Base-by-base conservation (phyloP, 2,329 filamentous ascomycete species). In the Fusarium sp. region DNA sequence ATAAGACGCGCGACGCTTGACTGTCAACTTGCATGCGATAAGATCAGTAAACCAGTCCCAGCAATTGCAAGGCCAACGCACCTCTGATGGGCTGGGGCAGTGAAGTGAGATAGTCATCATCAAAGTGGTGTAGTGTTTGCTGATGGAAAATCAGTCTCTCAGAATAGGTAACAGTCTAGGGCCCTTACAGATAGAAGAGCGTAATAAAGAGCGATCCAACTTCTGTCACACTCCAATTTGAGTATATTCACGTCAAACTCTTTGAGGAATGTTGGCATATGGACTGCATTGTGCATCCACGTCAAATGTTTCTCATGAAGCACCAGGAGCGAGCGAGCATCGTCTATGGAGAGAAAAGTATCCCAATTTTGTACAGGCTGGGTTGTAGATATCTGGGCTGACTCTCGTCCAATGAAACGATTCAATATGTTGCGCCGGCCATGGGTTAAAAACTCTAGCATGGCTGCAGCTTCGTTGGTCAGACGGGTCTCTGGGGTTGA, bases 151-250 rank as follows among this genome's bases (percentile, higher is more conserved):
- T 58, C 14, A 60, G 52, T 6, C 8, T 14, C 1, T 7, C 12
- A 0, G 6, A 0, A 7, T 13, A 3, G 8, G 18, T 15, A 6
- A 13, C 18, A 5, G 20, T 10, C 5, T 1, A 7, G 3, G 4
- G 7, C 7, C n/a, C 54, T 23, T 61, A 62, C 59, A 6, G 59
- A 48, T 7, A 62, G 42, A 1, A 62, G 6, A 11, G 54, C 54
- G 27, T 62, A 62, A 18, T 62, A 60, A 0, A 62, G 54, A 1
- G 59, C 59, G 8, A 60, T 33, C 59, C 59, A 62, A 14, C 12
- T 62, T 4, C 37, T 30, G 1, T 60, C 54, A 4, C 59, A 62
- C 5, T 37, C 35, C 8, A 13, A 3, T 1, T 9, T 33, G 15
- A 11, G 18, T 8, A 60, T 1, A 17, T 60, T 62, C 2, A 60